Base-by-base conservation (phyloP, 2,329 filamentous ascomycete species). In the Aureobasidium uvarum region DNA sequence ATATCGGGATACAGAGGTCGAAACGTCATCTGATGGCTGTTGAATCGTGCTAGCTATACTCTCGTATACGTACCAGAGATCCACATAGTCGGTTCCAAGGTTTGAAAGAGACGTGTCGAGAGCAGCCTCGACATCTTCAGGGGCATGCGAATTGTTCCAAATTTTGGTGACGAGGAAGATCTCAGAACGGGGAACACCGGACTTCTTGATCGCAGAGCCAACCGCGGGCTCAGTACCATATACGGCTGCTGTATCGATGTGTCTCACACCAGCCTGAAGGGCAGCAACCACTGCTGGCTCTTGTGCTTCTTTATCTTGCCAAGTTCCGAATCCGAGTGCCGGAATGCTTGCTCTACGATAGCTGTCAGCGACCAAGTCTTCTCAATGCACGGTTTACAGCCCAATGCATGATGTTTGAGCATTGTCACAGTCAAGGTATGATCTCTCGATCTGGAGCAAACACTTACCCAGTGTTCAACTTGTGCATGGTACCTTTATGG, bases 121-220 rank as follows among this genome's bases (percentile, higher is more conserved):
- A 23, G 86, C 87, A 68, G 82, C 77, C 66, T 84, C 79, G 18
- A 90, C 88, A 70, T 87, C 85, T 70, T 87, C 81, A 0, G 82
- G 83, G 68, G 83, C 80, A 72, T 88, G 85, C 70, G 77, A 81
- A 74, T 85, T 86, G 77, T 87, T 68, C 86, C 86, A 89, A 41
- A 89, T 77, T 74, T 89, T 90, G 13, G 85, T 86, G 1, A 85
- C 87, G 69, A 90, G 80, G 76, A 89, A 90, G 68, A 90, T 77
- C 65, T 89, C 81, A 50, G 85, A 78, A 54, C 87, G 82, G 66
- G 87, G 86, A 13, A 90, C 81, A 54, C 87, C 82, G 38, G 84
- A 84, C 67, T 87, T 83, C 69, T 81, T 84, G 72, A 90, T 85
- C 23, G 85, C 89, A 69, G 81, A 77, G 14, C 87, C 89, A 0